phyloP scores from a whole-genome alignment of 1,139 yeast species.

The Saccharomyces hybrid region DNA sequence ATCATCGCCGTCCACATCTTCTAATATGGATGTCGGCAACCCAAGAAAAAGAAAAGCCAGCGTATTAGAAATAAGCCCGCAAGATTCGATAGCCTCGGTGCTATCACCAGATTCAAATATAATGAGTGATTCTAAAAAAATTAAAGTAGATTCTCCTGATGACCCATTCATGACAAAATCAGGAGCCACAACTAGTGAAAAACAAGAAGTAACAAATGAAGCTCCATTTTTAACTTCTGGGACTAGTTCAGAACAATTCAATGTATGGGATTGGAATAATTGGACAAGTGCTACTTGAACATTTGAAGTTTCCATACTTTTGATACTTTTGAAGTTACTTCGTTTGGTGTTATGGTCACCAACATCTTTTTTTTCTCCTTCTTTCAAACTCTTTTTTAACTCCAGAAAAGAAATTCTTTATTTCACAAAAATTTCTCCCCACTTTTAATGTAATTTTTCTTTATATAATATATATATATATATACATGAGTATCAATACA shows the following conservation, averaged over 20 bases:
- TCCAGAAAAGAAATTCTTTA: background rate
- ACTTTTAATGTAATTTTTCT: background rate
- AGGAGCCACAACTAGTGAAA: background rate
- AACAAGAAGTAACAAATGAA: background rate
- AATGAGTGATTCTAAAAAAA: slow-evolving; percentile 30
- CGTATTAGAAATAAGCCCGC: slow-evolving; percentile 26
- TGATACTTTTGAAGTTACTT: background rate
- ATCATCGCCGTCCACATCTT: slow-evolving; percentile 5
- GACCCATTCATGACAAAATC: slow-evolving; percentile 22
- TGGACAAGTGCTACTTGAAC: slow-evolving; percentile 15
- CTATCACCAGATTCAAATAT: slow-evolving; percentile 10
- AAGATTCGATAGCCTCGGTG: slow-evolving; percentile 21
- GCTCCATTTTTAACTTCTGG: slow-evolving; percentile 32
- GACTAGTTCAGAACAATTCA: slow-evolving; percentile 4
- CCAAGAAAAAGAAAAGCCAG: slow-evolving; percentile 25
- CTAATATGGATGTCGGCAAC: slow-evolving; percentile 1
- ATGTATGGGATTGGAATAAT: slow-evolving; percentile 30
- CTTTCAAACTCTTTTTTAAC: slow-evolving; percentile 1
- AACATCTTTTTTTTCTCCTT: background rate
- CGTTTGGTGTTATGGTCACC: background rate
- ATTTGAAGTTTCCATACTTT: background rate
- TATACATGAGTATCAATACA: background rate
- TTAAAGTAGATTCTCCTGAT: slow-evolving; percentile 31
- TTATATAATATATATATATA: background rate
- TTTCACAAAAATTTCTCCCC: background rate